These are phyloP conservation scores for Diaporthe citri DNA, from an alignment of 2,329 filamentous ascomycete species.

Conservation along the genomic window DNA sequence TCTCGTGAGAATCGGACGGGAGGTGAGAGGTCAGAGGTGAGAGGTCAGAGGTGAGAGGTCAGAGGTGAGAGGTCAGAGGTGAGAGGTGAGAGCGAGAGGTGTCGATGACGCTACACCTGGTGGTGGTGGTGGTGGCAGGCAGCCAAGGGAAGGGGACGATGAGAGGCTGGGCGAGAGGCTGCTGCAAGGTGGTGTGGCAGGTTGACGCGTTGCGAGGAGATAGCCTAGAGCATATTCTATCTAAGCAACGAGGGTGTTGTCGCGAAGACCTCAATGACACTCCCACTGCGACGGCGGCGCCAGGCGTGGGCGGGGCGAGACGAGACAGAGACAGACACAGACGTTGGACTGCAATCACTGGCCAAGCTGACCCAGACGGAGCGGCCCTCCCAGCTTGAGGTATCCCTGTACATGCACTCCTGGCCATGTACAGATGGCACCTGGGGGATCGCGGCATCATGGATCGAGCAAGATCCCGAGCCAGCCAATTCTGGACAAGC, in stretches of 20 bases:
- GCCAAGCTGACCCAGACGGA: not conserved
- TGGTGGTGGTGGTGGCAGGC: constrained; percentile 1
- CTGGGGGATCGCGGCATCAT: constrained; percentile 26
- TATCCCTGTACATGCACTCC: not conserved
- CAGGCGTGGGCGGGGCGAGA: not conserved
- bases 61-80: not conserved
- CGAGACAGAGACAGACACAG: not conserved
- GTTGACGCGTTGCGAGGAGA: not conserved
- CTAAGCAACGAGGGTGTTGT: not conserved
- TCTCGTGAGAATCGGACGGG: not conserved
- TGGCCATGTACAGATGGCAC: not conserved
- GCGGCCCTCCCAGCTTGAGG: not conserved
- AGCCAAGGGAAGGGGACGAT: not conserved
- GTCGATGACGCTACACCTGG: constrained; percentile 1
- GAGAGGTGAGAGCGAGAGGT: not conserved
- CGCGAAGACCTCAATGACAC: constrained; percentile 10
- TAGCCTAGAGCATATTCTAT: not conserved
- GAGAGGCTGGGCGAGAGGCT: not conserved
- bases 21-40: not conserved
- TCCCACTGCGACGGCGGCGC: not conserved
- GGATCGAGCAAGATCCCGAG: constrained; percentile 24
- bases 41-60: not conserved
- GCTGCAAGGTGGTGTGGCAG: not conserved
- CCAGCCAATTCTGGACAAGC: constrained; percentile 18
- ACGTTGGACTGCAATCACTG: not conserved